Evolutionary conservation across 345 rosid genomes (phyloP), one percentile per base, ranked within the genome.

Genomic region (Lenwebbia sp.): DNA sequence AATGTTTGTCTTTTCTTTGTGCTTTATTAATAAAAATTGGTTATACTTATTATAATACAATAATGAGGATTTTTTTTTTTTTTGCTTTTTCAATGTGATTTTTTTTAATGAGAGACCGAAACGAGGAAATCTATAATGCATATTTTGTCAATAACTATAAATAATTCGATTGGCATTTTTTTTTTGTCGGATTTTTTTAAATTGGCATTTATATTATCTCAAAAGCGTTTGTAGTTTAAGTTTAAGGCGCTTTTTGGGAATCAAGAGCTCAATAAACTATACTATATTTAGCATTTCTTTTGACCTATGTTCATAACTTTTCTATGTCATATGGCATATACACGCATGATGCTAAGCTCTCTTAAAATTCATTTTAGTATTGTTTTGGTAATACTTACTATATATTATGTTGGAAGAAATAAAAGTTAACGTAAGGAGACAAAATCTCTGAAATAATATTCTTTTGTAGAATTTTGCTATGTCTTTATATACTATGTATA

Each of bases 401-500:
- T 53, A 53, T 53, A 15, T 53, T 53, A 53, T 53, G 54, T 53
- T 0, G 21, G 2, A 13, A 53, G 7, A 53, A 17, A 19, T 21
- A 21, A 54, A 7, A 54, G 25, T 54, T 54, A 21, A 54, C 57
- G 0, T 7, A 21, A 54, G 57, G 22, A 54, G 22, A 54, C 4
- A 21, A 21, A 54, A 54, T 54, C 3, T 7, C 47, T 44, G 47
- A 5, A 44, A 7, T 47, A 0, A 33, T 17, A 8, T 19, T 14
- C 11, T 65, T 21, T 30, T 65, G 0, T 2, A 33, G 2, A 0
- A 21, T 25, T 33, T 19, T 9, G 0, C 6, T 0, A 1, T 19
- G 19, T 37, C 2, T 37, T 17, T 22, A 10, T 70, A 9, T 9
- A 19, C 12, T 65, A 15, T 9, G 3, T 21, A 19, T 37, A 33